Conservation (phyloP, 805 yeast genomes). For the Ogataea wickerhamii region DNA sequence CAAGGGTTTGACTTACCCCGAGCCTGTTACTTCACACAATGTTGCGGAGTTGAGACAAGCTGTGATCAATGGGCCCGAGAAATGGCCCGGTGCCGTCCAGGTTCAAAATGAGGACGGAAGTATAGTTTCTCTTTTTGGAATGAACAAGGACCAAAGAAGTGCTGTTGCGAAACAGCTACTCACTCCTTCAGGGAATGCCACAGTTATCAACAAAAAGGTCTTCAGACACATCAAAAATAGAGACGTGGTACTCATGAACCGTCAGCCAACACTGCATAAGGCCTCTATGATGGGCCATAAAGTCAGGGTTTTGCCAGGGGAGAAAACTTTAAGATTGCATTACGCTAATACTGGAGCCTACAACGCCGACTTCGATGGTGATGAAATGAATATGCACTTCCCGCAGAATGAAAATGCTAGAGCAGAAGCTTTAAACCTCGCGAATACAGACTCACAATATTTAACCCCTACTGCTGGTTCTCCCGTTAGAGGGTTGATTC, state of each 20-base stretch:
- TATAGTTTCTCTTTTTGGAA: slow-evolving; percentile 73
- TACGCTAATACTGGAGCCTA: slow-evolving; percentile 99
- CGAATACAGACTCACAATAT: slow-evolving; percentile 96
- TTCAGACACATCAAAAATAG: slow-evolving; percentile 90
- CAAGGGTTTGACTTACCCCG: slow-evolving; percentile 91
- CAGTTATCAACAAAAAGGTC: slow-evolving; percentile 84
- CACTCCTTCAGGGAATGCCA: slow-evolving; percentile 70
- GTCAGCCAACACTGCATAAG: slow-evolving; percentile 98
- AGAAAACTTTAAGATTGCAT: slow-evolving; percentile 92
- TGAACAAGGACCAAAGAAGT: slow-evolving; percentile 91
- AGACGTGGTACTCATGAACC: slow-evolving; percentile 96
- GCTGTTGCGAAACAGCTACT: slow-evolving; percentile 90
- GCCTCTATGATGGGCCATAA: slow-evolving; percentile 99
- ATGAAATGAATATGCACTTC: slow-evolving; percentile 99
- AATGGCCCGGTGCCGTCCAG: slow-evolving; percentile 98
- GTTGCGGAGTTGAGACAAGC: slow-evolving; percentile 89
- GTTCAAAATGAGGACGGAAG: slow-evolving; percentile 95
- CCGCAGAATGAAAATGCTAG: slow-evolving; percentile 97
- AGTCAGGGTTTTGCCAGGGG: slow-evolving; percentile 95
- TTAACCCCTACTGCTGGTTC: slow-evolving; percentile 98
- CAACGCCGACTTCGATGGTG: slow-evolving; percentile 99
- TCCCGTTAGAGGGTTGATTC: slow-evolving; percentile 97
- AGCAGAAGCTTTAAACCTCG: slow-evolving; percentile 92
- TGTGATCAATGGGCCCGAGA: slow-evolving; percentile 94
- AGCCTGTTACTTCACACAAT: slow-evolving; percentile 92